Base-by-base conservation (phyloP, 129 eudicot genomes). In the Solidago caesia region DNA sequence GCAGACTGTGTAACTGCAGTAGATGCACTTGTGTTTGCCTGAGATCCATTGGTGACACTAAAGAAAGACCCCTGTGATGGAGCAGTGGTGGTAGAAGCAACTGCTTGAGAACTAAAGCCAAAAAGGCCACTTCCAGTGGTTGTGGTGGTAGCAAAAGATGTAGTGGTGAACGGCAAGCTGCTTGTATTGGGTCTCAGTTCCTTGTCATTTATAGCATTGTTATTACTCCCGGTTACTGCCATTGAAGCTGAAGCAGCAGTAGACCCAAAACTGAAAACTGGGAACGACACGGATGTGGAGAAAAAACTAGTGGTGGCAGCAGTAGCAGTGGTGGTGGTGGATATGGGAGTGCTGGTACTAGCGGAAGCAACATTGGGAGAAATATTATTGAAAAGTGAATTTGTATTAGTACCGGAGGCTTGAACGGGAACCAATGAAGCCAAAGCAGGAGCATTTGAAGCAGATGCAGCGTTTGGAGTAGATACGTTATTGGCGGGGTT, bases 51-150 rank as follows among this genome's bases (percentile, higher is more conserved):
- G 44, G 80, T 49, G 65, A 82, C 39, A n/a, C 69, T 57, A 46
- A 82, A 72, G 71, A 73, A 71, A n/a, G 87, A 84, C 48, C 68
- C 74, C 65, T 84, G 89, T 42, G 84, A 77, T 64, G 78, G 86
- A 51, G 5, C 61, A 64, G 53, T 82, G 43, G 63, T 47, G 41
- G 86, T 47, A 9, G 92, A 65, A 39, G 85, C 55, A 5, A 56
- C 66, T 12, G 73, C 73, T 2, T 72, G 47, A 66, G 73, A 14
- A 44, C 73, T 53, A 55, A 75, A 75, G 64, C 79, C 73, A 52
- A 66, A 75, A 42, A 48, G 56, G 61, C 73, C 44, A 27, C 41
- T 76, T 56, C 57, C 67, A 7, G 60, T 45, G 67, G 39, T 63
- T 8, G 53, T 39, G 48, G 71, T 33, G n/a, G 79, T 84, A 47